Base-by-base conservation (phyloP, 441 rosid genomes). In the Croton setiger region DNA sequence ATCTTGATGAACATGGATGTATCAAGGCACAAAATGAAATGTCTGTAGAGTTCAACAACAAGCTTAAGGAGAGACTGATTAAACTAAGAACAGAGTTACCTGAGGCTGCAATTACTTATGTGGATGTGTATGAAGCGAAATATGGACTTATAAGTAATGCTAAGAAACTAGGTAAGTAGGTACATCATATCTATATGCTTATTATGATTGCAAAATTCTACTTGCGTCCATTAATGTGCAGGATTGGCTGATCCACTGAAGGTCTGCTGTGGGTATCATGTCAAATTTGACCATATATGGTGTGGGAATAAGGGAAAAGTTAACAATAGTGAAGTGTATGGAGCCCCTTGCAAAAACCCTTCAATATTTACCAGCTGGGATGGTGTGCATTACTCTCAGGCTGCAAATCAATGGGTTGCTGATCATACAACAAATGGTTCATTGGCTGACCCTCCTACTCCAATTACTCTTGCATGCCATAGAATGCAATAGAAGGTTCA, bases 191-290 rank as follows among this genome's bases (percentile, higher is more conserved):
- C n/a, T n/a, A n/a, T n/a, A n/a, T n/a, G n/a, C n/a, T n/a, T n/a
- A n/a, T n/a, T n/a, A n/a, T n/a, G n/a, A n/a, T n/a, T n/a, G n/a
- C n/a, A n/a, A n/a, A n/a, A n/a, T n/a, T n/a, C n/a, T n/a, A n/a
- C n/a, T n/a, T n/a, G n/a, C n/a, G n/a, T n/a, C n/a, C n/a, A n/a
- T 35, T 10, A 21, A 31, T 41, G 66, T 17, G 4, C 75, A 91
- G 99, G 98, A 54, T 83, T 81, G 70, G 85, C 82, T 41, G 89
- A 85, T 76, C 89, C 97, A 11, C 65, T 84, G 76, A 88, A 86
- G 83, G 86, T 78, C 35, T 93, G 98, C 79, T 93, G 98, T 18
- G 97, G 97, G 43, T 88, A 90, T 70, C 93, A 90, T 44, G 88
- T 80, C 69, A 84, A 85, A 57, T 86, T 79, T 51, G 88, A 87